phyloP scores from a whole-genome alignment of 371 early-diverging fungal species.

The Blakeslea trispora region DNA sequence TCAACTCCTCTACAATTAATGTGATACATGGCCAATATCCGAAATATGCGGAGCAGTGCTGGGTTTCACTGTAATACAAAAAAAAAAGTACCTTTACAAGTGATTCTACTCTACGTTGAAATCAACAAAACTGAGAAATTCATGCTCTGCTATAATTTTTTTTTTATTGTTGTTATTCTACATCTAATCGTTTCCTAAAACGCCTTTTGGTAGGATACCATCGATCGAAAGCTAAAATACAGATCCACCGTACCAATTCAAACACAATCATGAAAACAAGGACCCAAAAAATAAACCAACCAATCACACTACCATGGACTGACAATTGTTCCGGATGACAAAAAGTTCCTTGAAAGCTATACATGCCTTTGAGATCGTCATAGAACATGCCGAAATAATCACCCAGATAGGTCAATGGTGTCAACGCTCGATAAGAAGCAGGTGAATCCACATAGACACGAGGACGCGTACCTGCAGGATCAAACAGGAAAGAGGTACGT shows the following conservation, averaged over 20 bases:
- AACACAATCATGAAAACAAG: constrained; percentile 35
- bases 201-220: no score
- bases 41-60: no score
- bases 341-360: constrained; percentile 69
- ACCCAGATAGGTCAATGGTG: constrained; percentile 57
- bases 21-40: no score
- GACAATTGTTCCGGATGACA: constrained; percentile 56
- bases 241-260: constrained; percentile 38
- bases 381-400: constrained; percentile 66
- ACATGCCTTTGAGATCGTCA: constrained; percentile 63
- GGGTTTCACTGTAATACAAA: no score
- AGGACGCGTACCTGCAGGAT: constrained; percentile 68
- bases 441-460: constrained; percentile 51
- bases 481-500: constrained; percentile 68
- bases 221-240: no score
- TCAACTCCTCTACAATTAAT: no score
- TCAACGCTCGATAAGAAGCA: constrained; percentile 37
- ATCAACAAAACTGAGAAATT: no score
- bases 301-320: constrained; percentile 51
- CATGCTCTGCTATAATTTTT: no score
- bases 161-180: no score
- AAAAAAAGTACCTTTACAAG: no score
- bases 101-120: no score
- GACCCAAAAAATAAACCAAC: constrained; percentile 67
- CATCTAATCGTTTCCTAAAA: no score